Base-by-base conservation (phyloP, 78 protist genomes). In the Guillardia theta region DNA sequence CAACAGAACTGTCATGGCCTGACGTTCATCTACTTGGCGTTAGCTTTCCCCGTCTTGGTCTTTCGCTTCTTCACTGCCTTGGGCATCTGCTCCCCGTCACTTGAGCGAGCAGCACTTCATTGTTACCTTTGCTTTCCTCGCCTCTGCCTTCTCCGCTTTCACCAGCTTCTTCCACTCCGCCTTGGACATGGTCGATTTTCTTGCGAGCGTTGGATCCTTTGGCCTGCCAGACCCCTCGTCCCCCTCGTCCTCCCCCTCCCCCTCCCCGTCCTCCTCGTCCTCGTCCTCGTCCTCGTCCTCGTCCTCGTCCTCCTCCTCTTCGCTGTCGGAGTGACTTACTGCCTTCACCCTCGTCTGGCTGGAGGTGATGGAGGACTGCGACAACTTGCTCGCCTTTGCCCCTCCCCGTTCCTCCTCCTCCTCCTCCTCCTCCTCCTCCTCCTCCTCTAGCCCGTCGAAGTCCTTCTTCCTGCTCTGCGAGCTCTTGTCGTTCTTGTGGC, bases 91-190 rank as follows among this genome's bases (percentile, higher is more conserved):
- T n/a, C n/a, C n/a, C n/a, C n/a, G n/a, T n/a, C n/a, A n/a, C n/a
- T n/a, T n/a, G n/a, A n/a, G n/a, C n/a, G n/a, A n/a, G n/a, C n/a
- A n/a, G n/a, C n/a, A n/a, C n/a, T n/a, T n/a, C n/a, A n/a, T n/a
- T n/a, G n/a, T n/a, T n/a, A n/a, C n/a, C 70, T 58, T 58, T 8
- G 27, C 70, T 30, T 58, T 58, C 70, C 70, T 1, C 70, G 70
- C 70, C 70, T 58, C 70, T 27, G 70, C 70, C 39, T 30, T 24
- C 2, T 58, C 70, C 2, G 70, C 70, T 30, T 58, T 70, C 46
- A 70, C 22, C 41, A 36, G n/a, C 83, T 70, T 70, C 83, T 70
- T 70, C 83, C 83, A 70, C 41, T 70, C 83, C 33, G 41, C 83
- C 41, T 70, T 70, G 46, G 83, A 24, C 83, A 70, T 70, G 39